Evolutionary conservation across 805 yeast genomes (phyloP).

Genomic region (Cyberlindnera petersonii): DNA sequence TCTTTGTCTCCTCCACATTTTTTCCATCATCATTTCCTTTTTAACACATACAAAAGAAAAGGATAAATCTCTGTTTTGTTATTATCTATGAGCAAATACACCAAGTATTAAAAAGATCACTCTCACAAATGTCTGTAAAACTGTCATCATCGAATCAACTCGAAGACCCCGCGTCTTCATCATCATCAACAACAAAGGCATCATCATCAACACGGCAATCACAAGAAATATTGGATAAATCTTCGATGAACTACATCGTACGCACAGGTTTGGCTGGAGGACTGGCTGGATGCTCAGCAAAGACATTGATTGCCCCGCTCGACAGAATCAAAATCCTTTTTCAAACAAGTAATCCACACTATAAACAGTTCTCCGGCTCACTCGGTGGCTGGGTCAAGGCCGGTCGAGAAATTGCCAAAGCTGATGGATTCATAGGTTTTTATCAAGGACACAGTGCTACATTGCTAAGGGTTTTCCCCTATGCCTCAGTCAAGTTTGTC

Average conservation of each 20-base stretch:
- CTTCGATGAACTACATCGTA: slow-evolving; percentile 70
- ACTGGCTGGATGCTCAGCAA: slow-evolving; percentile 92
- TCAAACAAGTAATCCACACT: slow-evolving; percentile 93
- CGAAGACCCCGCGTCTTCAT: slow-evolving; percentile 6
- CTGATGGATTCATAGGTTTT: slow-evolving; percentile 76
- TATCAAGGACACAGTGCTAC: slow-evolving; percentile 97
- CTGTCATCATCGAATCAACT: too few relatives aligned
- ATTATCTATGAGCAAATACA: too few relatives aligned
- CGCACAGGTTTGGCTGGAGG: slow-evolving; percentile 94
- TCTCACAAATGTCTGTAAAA: too few relatives aligned
- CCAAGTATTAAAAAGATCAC: too few relatives aligned
- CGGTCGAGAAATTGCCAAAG: slow-evolving; percentile 55
- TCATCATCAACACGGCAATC: not conserved
- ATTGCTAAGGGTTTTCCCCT: slow-evolving; percentile 84
- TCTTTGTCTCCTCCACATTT: not conserved
- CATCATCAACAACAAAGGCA: not conserved
- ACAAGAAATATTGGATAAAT: slow-evolving; percentile 45
- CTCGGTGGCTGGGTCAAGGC: slow-evolving; percentile 74
- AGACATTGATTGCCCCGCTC: slow-evolving; percentile 90
- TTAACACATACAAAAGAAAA: not conserved
- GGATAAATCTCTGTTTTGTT: not conserved
- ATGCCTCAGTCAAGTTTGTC: slow-evolving; percentile 95
- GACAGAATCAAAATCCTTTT: slow-evolving; percentile 93
- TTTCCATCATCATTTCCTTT: not conserved
- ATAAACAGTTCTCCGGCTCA: slow-evolving; percentile 73